Evolutionary conservation across 2,329 filamentous ascomycete genomes (phyloP).

Genomic region (Epichloe scottii): DNA sequence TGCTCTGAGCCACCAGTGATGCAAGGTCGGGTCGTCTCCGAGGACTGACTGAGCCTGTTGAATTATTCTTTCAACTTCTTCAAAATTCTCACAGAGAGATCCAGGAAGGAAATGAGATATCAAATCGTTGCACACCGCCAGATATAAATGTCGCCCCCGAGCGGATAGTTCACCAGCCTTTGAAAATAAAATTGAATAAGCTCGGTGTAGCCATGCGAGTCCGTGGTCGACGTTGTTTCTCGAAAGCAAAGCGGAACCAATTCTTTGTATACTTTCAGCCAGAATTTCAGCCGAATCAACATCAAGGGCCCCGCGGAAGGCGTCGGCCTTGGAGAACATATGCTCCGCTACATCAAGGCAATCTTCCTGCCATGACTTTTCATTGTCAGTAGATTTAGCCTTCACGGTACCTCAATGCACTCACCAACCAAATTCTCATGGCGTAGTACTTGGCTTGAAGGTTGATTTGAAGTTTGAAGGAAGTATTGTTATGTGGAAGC

Average conservation of each 20-base stretch:
- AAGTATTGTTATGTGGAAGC: no score
- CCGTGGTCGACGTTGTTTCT: slow-evolving; percentile 43
- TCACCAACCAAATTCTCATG: slow-evolving; percentile 54
- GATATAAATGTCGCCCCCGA: slow-evolving; percentile 49
- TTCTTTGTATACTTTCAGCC: slow-evolving; percentile 56
- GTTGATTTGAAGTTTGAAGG: slow-evolving; percentile 26
- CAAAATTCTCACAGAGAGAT: slow-evolving; percentile 28
- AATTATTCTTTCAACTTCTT: slow-evolving; percentile 46
- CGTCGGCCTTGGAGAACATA: slow-evolving; percentile 52
- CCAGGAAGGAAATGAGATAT: slow-evolving; percentile 42
- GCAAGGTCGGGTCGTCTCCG: slow-evolving; percentile 50
- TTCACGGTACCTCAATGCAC: slow-evolving; percentile 11
- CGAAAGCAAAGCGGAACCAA: slow-evolving; percentile 48
- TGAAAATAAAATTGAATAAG: slow-evolving; percentile 43
- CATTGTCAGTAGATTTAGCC: slow-evolving; percentile 8
- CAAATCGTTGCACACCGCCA: slow-evolving; percentile 52
- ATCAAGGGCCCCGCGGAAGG: slow-evolving; percentile 27
- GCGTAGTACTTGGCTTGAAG: slow-evolving; percentile 51
- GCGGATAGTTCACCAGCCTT: slow-evolving; percentile 42
- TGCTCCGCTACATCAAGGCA: slow-evolving; percentile 67
- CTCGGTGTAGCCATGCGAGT: slow-evolving; percentile 61
- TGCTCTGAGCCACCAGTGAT: slow-evolving; percentile 56
- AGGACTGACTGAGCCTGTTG: slow-evolving; percentile 48
- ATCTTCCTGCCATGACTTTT: slow-evolving; percentile 60
- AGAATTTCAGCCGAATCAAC: slow-evolving; percentile 44